Percentiles rank a stretch among this genome's conserved stretches.
Evolutionary conservation across 225 moss, liverwort and hornwort genomes (phyloP).

Genomic region (Pseudisothecium myosuroides): DNA sequence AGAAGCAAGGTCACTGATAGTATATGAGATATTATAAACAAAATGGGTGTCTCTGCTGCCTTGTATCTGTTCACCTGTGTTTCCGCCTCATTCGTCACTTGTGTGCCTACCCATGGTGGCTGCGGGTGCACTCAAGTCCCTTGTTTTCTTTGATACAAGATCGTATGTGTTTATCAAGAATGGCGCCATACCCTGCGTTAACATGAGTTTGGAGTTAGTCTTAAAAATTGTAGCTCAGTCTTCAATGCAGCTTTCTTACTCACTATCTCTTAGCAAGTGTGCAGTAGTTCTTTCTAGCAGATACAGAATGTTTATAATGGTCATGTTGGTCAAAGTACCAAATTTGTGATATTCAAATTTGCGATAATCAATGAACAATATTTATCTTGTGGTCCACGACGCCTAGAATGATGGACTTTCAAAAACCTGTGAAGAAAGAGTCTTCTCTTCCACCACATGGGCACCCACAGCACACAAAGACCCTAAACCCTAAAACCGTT

Average conservation of each 20-base stretch:
- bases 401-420: background rate
- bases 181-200: background rate
- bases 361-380: background rate
- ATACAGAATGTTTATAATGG: background rate
- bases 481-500: background rate
- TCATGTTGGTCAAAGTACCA: background rate
- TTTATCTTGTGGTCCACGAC: background rate
- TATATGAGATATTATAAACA: background rate
- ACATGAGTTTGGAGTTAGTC: background rate
- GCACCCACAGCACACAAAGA: background rate
- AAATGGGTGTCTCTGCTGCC: background rate
- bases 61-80: background rate
- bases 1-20: background rate
- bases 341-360: background rate
- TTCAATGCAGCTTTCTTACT: background rate
- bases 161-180: background rate
- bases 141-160: background rate
- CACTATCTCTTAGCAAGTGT: background rate
- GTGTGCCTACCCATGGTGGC: background rate
- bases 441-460: background rate
- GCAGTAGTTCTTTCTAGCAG: background rate
- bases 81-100: background rate
- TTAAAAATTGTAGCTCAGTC: background rate
- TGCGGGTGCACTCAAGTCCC: background rate
- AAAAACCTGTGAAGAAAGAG: background rate